A percentile compares a stretch with the other conserved stretches of the same genome.
phyloP scores from a whole-genome alignment of 2,329 filamentous ascomycete genomes.

The Stromatinia cepivora region DNA sequence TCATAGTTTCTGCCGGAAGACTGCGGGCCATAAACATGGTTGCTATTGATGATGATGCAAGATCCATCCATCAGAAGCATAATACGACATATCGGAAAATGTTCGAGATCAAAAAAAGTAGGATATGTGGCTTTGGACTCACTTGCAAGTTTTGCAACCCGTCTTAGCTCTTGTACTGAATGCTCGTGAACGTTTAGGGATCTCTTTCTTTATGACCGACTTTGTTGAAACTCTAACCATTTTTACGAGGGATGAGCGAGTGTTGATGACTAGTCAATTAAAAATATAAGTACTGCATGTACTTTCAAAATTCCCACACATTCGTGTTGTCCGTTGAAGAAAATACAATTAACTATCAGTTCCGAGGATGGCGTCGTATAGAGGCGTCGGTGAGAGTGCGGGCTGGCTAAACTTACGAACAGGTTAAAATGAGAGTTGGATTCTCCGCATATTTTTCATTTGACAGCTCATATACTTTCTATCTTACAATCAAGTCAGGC shows the following conservation, averaged over 20 bases:
- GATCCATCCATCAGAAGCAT: background rate
- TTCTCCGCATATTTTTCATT: background rate
- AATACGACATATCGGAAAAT: too few species aligned
- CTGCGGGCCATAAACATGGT: background rate
- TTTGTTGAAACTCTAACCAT: conserved; percentile 8
- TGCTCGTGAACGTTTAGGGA: conserved; percentile 19
- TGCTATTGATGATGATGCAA: background rate
- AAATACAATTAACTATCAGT: background rate
- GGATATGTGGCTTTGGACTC: background rate
- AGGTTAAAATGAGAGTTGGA: background rate
- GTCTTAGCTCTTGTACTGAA: conserved; percentile 24
- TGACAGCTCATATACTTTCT: background rate
- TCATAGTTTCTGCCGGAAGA: background rate
- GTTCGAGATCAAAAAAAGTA: background rate
- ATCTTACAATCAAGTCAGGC: background rate
- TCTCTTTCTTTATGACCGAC: background rate
- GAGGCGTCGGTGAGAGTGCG: background rate
- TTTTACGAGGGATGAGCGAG: background rate
- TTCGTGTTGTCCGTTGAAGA: background rate
- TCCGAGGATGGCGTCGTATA: background rate
- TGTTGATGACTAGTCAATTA: background rate
- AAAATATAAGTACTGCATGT: background rate
- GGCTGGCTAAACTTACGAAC: background rate
- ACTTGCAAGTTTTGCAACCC: conserved; percentile 29
- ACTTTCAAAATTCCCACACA: background rate